Conservation (phyloP, 768 basidiomycete genomes). For the Hygrocybe punicea region DNA sequence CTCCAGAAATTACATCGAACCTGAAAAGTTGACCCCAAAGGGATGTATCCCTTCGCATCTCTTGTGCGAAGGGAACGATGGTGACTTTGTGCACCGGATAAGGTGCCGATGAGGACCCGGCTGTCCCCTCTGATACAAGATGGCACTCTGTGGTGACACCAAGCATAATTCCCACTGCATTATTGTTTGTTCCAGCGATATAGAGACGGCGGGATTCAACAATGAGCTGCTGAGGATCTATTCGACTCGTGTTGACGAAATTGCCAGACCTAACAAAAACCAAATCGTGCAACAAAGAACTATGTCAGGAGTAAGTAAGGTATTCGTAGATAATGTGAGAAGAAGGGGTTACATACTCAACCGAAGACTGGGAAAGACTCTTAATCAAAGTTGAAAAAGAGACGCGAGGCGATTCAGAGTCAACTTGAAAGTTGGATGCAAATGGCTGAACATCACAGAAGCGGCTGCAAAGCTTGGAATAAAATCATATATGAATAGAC, state of each 20-base stretch:
- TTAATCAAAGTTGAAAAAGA: background rate
- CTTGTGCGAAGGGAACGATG: constrained; percentile 6
- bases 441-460: background rate
- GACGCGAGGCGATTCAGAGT: background rate
- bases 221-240: constrained; percentile 1
- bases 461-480: background rate
- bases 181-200: background rate
- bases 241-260: constrained; percentile 5
- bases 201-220: background rate
- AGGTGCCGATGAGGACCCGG: background rate
- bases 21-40: constrained; percentile 7
- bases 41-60: constrained; percentile 7
- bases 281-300: background rate
- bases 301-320: background rate
- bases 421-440: background rate
- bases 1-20: background rate
- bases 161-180: constrained; percentile 7
- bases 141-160: constrained; percentile 7
- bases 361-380: background rate
- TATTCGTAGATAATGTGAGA: background rate
- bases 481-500: background rate
- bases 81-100: constrained; percentile 1
- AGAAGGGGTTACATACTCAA: background rate
- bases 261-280: background rate
- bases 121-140: background rate